Conservation (phyloP, 2,329 filamentous ascomycete species). For the Colletotrichum tanaceti region DNA sequence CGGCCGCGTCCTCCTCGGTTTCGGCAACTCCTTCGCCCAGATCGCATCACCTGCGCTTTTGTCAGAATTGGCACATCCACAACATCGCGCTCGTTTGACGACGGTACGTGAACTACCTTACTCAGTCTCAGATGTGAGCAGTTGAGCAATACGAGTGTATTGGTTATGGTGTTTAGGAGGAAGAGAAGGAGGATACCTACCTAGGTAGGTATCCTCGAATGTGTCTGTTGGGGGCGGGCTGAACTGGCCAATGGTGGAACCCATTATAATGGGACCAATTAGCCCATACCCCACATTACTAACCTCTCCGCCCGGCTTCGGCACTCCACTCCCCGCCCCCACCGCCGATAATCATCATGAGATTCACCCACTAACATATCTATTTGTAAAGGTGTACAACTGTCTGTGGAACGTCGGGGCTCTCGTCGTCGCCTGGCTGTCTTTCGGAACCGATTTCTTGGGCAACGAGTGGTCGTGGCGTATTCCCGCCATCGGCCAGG, state of each 20-base stretch:
- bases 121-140: too few relatives aligned
- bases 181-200: too few relatives aligned
- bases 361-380: neutral
- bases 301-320: neutral
- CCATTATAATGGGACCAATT: too few relatives aligned
- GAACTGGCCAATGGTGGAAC: too few relatives aligned
- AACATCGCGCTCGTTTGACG: slow-evolving; percentile 60
- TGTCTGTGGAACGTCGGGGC: slow-evolving; percentile 66
- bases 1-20: slow-evolving; percentile 68
- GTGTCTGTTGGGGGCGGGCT: too few relatives aligned
- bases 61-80: slow-evolving; percentile 65
- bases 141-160: too few relatives aligned
- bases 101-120: slow-evolving; percentile 57
- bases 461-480: slow-evolving; percentile 65
- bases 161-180: too few relatives aligned
- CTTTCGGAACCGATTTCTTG: slow-evolving; percentile 61
- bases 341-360: neutral
- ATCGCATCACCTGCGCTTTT: slow-evolving; percentile 64
- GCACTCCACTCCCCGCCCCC: neutral
- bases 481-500: slow-evolving; percentile 61
- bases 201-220: too few relatives aligned
- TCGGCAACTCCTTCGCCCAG: slow-evolving; percentile 65
- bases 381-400: slow-evolving; percentile 48
- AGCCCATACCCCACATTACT: neutral
- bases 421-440: slow-evolving; percentile 59